phyloP scores from a whole-genome alignment of 495 filamentous ascomycete genomes.

The Aspergillus ostianus region DNA sequence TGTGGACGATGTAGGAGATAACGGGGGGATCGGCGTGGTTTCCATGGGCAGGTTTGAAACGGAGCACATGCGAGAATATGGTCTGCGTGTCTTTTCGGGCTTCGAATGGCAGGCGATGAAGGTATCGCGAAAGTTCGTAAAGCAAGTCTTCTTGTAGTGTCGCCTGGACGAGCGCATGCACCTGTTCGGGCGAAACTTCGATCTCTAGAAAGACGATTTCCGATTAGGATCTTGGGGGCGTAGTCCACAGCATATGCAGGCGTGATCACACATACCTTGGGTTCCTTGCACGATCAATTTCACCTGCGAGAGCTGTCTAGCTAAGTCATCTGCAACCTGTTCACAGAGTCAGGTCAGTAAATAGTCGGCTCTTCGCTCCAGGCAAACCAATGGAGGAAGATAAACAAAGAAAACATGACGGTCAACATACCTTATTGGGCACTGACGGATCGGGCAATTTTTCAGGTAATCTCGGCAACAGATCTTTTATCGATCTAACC shows the following conservation, averaged over 20 bases:
- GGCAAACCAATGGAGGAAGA: slow-evolving; percentile 26
- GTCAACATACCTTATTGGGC: neutral
- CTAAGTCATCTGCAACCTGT: slow-evolving; percentile 71
- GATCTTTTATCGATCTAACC: slow-evolving; percentile 56
- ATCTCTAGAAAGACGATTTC: slow-evolving; percentile 54
- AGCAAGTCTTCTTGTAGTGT: slow-evolving; percentile 88
- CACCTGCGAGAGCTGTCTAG: slow-evolving; percentile 76
- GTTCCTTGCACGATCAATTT: slow-evolving; percentile 82
- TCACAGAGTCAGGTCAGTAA: slow-evolving; percentile 19
- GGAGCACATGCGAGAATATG: slow-evolving; percentile 84
- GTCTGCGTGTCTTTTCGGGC: slow-evolving; percentile 85
- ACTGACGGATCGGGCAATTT: slow-evolving; percentile 23
- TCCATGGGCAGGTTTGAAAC: slow-evolving; percentile 64
- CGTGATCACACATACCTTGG: slow-evolving; percentile 53
- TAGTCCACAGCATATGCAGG: slow-evolving; percentile 1
- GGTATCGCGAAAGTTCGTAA: slow-evolving; percentile 71
- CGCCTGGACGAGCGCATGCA: slow-evolving; percentile 72
- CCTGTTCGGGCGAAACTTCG: slow-evolving; percentile 81
- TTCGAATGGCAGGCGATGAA: slow-evolving; percentile 89
- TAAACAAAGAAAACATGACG: slow-evolving; percentile 46
- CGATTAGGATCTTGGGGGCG: neutral
- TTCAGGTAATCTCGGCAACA: slow-evolving; percentile 49
- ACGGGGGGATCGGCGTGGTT: slow-evolving; percentile 68
- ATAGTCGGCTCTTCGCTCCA: slow-evolving; percentile 8
- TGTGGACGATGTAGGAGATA: slow-evolving; percentile 79